Evolutionary conservation across 1,139 yeast genomes (phyloP).

Genomic region (Protomyces inouyei): DNA sequence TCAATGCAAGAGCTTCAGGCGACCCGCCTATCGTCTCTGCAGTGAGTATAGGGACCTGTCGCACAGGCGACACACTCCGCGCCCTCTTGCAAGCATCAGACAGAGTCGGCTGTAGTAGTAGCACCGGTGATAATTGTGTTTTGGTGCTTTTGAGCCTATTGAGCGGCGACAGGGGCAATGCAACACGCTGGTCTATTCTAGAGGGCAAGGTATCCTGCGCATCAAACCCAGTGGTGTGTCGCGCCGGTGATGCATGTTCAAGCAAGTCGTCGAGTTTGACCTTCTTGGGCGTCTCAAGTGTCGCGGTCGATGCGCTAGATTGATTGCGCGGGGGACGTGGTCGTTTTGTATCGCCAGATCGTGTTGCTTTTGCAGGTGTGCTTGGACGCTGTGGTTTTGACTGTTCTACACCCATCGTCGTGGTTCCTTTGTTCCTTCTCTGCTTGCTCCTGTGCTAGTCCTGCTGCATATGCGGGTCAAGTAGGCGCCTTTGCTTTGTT

Average conservation of each 20-base stretch:
- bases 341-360: background rate
- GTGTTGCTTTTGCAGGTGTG: no score
- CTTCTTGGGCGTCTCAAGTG: background rate
- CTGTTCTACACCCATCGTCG: no score
- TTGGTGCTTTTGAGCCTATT: background rate
- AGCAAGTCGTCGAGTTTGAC: background rate
- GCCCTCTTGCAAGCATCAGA: background rate
- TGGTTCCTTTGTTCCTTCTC: no score
- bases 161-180: background rate
- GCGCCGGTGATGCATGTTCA: background rate
- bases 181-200: background rate
- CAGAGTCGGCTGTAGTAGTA: background rate
- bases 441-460: no score
- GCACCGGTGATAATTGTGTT: background rate
- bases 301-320: background rate
- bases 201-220: background rate
- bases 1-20: background rate
- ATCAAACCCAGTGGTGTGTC: background rate
- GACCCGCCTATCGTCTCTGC: background rate
- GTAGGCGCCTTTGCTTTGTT: no score
- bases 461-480: no score
- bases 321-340: background rate
- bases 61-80: background rate
- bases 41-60: background rate
- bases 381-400: no score